These are phyloP conservation scores for Naematelia aurantialba DNA, from an alignment of 768 basidiomycete species.

Conservation along the genomic window DNA sequence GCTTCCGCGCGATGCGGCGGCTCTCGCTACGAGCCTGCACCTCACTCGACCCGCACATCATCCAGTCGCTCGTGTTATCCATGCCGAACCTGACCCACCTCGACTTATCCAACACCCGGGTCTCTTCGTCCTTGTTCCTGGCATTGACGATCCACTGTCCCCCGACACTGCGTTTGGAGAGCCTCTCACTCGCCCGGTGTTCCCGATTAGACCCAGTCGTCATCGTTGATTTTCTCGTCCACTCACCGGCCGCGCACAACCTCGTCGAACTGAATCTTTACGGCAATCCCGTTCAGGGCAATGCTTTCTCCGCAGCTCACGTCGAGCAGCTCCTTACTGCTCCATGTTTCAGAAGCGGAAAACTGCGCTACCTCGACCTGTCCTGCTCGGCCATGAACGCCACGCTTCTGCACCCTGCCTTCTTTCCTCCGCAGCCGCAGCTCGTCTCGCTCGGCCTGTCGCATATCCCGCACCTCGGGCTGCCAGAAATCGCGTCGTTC, in stretches of 20 bases:
- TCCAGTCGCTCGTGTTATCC: slow-evolving; percentile 36
- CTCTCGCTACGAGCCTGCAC: slow-evolving; percentile 47
- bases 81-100: slow-evolving; percentile 50
- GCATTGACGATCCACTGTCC: slow-evolving; percentile 58
- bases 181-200: slow-evolving; percentile 81
- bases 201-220: slow-evolving; percentile 74
- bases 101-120: slow-evolving; percentile 48
- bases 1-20: slow-evolving; percentile 38
- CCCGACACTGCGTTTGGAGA: slow-evolving; percentile 59
- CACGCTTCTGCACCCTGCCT: slow-evolving; percentile 54
- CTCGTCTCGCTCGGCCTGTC: slow-evolving; percentile 87
- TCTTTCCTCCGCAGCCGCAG: slow-evolving; percentile 63
- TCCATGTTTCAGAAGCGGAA: slow-evolving; percentile 71
- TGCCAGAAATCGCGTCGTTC: slow-evolving; percentile 67
- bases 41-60: slow-evolving; percentile 37
- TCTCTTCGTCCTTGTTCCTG: slow-evolving; percentile 36
- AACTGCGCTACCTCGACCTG: slow-evolving; percentile 81
- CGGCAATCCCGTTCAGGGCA: slow-evolving; percentile 56
- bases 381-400: slow-evolving; percentile 73
- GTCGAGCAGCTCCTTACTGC: slow-evolving; percentile 64
- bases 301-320: slow-evolving; percentile 71
- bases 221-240: slow-evolving; percentile 67
- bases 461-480: slow-evolving; percentile 68
- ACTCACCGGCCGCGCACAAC: slow-evolving; percentile 61
- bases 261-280: slow-evolving; percentile 75